These are phyloP conservation scores for Cordyceps cateniannulata DNA, from an alignment of 2,329 filamentous ascomycete genomes.

Conservation along the genomic window DNA sequence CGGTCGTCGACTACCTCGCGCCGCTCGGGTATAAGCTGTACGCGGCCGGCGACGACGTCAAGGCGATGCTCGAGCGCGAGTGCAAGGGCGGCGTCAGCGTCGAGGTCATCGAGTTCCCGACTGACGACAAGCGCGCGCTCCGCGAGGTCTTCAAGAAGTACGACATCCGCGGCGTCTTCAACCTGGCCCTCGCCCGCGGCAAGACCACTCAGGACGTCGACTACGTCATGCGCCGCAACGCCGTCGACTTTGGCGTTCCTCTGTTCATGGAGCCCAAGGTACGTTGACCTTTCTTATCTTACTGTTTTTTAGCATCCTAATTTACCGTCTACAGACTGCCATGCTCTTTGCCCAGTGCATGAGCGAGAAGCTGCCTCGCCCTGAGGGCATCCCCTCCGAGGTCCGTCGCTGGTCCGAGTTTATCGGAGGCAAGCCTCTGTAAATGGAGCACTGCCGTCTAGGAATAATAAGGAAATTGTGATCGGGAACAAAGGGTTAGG, in stretches of 20 bases:
- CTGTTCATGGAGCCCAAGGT: slow-evolving; percentile 99
- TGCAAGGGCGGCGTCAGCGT: slow-evolving; percentile 63
- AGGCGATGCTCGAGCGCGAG: slow-evolving; percentile 70
- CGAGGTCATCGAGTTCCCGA: slow-evolving; percentile 94
- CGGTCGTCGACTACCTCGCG: slow-evolving; percentile 78
- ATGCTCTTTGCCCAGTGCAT: slow-evolving; percentile 95
- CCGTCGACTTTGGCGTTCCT: slow-evolving; percentile 95
- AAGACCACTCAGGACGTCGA: slow-evolving; percentile 86
- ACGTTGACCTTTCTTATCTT: slow-evolving; percentile 29
- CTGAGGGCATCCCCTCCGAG: slow-evolving; percentile 82
- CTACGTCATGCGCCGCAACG: slow-evolving; percentile 97
- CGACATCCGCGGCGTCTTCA: slow-evolving; percentile 93
- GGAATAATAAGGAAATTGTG: neutral
- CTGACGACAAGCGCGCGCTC: slow-evolving; percentile 88
- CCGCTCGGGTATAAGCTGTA: slow-evolving; percentile 94
- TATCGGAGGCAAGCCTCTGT: slow-evolving; percentile 77
- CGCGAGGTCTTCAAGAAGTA: slow-evolving; percentile 96
- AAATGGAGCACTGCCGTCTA: slow-evolving; percentile 26
- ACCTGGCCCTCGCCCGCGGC: slow-evolving; percentile 76
- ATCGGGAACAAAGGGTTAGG: neutral
- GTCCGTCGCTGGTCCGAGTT: slow-evolving; percentile 95
- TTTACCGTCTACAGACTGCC: slow-evolving; percentile 62
- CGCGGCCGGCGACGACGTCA: slow-evolving; percentile 75
- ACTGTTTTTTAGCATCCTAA: neutral
- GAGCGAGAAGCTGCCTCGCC: slow-evolving; percentile 87